Evolutionary conservation across 768 basidiomycete genomes (phyloP).

Genomic region (Suillus spraguei): DNA sequence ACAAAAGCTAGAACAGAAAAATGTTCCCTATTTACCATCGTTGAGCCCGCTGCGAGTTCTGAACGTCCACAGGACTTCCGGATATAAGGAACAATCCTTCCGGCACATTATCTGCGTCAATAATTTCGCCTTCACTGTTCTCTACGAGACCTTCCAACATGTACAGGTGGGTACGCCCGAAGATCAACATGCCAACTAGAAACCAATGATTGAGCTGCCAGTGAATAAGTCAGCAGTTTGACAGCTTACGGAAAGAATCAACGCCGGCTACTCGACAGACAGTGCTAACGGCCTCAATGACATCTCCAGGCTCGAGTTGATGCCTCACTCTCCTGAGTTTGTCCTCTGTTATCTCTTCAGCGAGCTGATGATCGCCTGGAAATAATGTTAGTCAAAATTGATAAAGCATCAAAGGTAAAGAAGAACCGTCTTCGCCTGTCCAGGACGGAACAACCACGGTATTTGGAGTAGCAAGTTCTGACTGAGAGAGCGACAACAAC

Average conservation of each 20-base stretch:
- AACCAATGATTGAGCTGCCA: constrained; percentile 4
- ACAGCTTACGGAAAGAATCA: constrained; percentile 82
- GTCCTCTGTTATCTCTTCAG: constrained; percentile 84
- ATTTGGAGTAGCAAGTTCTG: constrained; percentile 3
- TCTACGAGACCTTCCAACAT: constrained; percentile 91
- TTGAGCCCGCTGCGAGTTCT: constrained; percentile 78
- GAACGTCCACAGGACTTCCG: constrained; percentile 79
- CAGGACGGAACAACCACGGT: neutral
- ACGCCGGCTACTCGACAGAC: constrained; percentile 89
- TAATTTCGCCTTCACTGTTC: constrained; percentile 83
- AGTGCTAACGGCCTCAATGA: constrained; percentile 85
- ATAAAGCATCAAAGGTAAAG: neutral
- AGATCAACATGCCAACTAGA: constrained; percentile 80
- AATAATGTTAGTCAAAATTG: neutral
- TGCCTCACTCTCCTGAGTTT: constrained; percentile 87
- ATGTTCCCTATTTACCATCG: constrained; percentile 61
- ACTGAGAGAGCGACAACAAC: neutral
- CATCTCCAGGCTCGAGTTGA: constrained; percentile 85
- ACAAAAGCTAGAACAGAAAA: neutral
- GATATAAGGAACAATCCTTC: constrained; percentile 81
- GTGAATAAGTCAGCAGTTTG: neutral
- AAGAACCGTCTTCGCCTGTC: constrained; percentile 1
- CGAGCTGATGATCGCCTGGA: constrained; percentile 53
- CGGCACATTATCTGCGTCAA: constrained; percentile 86
- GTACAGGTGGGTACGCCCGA: constrained; percentile 84